These are phyloP conservation scores for Prunella vulgaris DNA, from an alignment of 257 asterid genomes.

Conservation along the genomic window DNA sequence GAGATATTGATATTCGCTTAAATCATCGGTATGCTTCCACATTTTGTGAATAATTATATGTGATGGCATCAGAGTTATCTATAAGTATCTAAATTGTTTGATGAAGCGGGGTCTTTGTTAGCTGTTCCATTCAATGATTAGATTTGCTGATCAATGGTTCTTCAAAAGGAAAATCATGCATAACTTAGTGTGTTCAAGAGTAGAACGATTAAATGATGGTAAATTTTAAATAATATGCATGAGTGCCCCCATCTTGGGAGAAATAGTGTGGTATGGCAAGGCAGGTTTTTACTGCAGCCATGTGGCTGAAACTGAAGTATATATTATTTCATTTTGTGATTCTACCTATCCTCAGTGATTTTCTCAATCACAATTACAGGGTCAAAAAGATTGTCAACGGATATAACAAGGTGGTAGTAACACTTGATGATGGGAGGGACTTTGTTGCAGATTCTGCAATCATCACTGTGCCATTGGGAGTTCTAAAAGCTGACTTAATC, in stretches of 20 bases:
- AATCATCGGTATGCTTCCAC: slow-evolving; percentile 64
- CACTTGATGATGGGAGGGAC: slow-evolving; percentile 68
- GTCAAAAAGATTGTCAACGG: slow-evolving; percentile 63
- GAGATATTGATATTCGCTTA: slow-evolving; percentile 77
- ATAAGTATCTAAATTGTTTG: neutral
- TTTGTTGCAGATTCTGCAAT: slow-evolving; percentile 89
- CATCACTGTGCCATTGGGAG: slow-evolving; percentile 87
- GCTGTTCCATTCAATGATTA: neutral
- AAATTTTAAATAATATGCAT: neutral
- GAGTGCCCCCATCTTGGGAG: neutral
- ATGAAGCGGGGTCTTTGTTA: neutral
- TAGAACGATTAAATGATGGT: neutral
- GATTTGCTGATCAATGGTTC: neutral
- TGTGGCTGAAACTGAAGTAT: neutral
- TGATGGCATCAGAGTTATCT: slow-evolving; percentile 4
- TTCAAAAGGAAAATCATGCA: slow-evolving; percentile 2
- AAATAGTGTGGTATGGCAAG: neutral
- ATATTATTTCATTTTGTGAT: neutral
- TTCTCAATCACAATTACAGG: slow-evolving; percentile 35
- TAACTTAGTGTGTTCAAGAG: neutral
- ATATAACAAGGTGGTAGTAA: slow-evolving; percentile 61
- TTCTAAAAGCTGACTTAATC: slow-evolving; percentile 72
- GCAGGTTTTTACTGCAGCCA: neutral
- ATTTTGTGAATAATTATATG: neutral
- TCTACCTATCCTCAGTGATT: neutral